Conservation (phyloP, 2,329 filamentous ascomycete species). For the Zalaria sp. region DNA sequence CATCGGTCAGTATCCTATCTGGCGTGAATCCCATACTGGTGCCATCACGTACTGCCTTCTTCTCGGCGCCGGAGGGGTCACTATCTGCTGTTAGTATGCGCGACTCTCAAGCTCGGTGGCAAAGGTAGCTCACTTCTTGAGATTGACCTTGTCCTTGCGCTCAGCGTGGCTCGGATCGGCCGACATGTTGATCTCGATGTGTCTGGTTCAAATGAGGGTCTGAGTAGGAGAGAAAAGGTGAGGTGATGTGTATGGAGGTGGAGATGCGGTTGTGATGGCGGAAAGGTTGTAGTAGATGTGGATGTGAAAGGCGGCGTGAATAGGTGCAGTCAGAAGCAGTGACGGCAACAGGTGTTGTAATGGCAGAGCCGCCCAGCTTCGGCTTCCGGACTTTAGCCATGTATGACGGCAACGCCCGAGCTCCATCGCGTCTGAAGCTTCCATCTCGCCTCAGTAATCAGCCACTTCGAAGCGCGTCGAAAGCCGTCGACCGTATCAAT, state of each 20-base stretch:
- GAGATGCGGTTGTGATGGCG: background rate
- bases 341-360: background rate
- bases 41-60: conserved; percentile 54
- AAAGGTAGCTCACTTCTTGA: conserved; percentile 24
- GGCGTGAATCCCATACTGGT: background rate
- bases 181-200: conserved; percentile 25
- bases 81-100: conserved; percentile 43
- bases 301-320: background rate
- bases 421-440: too few species aligned
- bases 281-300: background rate
- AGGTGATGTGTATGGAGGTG: background rate
- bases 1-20: conserved; percentile 12
- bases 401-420: too few species aligned
- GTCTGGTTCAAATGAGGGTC: background rate
- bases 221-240: background rate
- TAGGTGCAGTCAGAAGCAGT: background rate
- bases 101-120: conserved; percentile 3
- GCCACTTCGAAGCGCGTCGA: too few species aligned
- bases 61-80: conserved; percentile 78
- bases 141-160: conserved; percentile 32
- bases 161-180: conserved; percentile 32
- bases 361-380: too few species aligned
- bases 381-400: too few species aligned
- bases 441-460: too few species aligned
- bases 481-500: too few species aligned